A percentile compares a stretch with the other conserved stretches of the same genome.
phyloP scores from a whole-genome alignment of 768 basidiomycete species.

The Agaricus blazei region DNA sequence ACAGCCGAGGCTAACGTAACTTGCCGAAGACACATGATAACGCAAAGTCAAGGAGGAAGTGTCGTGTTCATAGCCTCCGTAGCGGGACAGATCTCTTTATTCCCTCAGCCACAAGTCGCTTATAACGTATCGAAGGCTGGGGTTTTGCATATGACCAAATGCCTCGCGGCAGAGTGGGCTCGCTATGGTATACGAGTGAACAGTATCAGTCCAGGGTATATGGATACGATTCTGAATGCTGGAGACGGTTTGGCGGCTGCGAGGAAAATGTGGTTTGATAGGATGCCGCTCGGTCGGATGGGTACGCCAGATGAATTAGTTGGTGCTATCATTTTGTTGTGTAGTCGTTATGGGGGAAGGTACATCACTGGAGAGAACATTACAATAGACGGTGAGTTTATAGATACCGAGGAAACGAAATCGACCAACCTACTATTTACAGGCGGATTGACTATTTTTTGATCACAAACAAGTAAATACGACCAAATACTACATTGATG shows the following conservation, averaged over 20 bases:
- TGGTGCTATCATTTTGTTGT: conserved; percentile 34
- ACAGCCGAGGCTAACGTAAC: not conserved
- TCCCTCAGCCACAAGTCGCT: conserved; percentile 35
- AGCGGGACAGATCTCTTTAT: conserved; percentile 35
- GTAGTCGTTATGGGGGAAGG: conserved; percentile 31
- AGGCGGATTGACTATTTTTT: not conserved
- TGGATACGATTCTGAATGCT: conserved; percentile 37
- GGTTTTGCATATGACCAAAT: conserved; percentile 31
- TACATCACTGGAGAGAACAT: conserved; percentile 41
- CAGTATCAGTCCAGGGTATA: conserved; percentile 38
- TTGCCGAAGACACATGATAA: conserved; percentile 32
- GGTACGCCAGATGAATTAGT: conserved; percentile 34
- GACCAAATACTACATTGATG: too few species aligned
- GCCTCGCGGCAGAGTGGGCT: conserved; percentile 38
- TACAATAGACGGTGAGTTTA: conserved; percentile 33
- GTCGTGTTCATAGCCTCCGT: conserved; percentile 39
- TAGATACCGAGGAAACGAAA: not conserved
- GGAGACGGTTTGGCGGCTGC: conserved; percentile 25
- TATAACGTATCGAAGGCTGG: conserved; percentile 41
- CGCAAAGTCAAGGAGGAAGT: conserved; percentile 33
- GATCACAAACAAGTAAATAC: too few species aligned
- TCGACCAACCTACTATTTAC: too few species aligned
- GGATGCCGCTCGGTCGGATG: conserved; percentile 40
- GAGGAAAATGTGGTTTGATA: conserved; percentile 30
- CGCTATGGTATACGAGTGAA: conserved; percentile 37